Base-by-base conservation (phyloP, 805 yeast species). In the Nakazawaea anatomiae region DNA sequence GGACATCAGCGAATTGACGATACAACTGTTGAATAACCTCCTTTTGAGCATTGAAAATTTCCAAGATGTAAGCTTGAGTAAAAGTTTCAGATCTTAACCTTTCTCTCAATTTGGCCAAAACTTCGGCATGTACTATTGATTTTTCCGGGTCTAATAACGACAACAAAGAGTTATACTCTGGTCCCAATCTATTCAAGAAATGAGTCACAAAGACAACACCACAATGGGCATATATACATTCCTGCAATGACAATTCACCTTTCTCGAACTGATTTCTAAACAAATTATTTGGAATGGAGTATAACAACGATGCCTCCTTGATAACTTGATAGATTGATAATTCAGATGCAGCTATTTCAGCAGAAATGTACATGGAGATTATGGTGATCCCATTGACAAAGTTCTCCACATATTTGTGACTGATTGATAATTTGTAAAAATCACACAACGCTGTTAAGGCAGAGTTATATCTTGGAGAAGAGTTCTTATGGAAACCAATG, bases 361-460 rank as follows among this genome's bases (percentile, higher is more conserved):
- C 85, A 44, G 80, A 80, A 62, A 92, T 77, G 69, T 94, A 94
- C 75, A 90, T 79, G 39, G 97, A 90, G 60, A 90, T 80, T 48
- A 92, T 78, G 28, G 96, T 85, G 56, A 85, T 79, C 48, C 96
- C 96, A 64, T 91, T 89, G 57, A 91, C 76, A 66, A 92, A 94
- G 66, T 91, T 94, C 68, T 92, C 99, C 52, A 94, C 90, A 65
- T 91, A 94, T 71, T 90, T 90, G 67, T 97, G 82, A 47, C 94
- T 83, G 53, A 91, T 82, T 44, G 81, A 79, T 59, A 94, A 77
- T 55, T 89, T 87, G 70, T 92, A 92, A 74, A 89, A 94, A 65
- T 86, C 86, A 60, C 91, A 91, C 66, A 92, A 76, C 56, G 91
- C 87, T 47, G 89, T 79, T 55, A 92, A 76, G 25, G 97, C 96